phyloP scores from a whole-genome alignment of 1,284 basidiomycete species.

The Naganishia albida region DNA sequence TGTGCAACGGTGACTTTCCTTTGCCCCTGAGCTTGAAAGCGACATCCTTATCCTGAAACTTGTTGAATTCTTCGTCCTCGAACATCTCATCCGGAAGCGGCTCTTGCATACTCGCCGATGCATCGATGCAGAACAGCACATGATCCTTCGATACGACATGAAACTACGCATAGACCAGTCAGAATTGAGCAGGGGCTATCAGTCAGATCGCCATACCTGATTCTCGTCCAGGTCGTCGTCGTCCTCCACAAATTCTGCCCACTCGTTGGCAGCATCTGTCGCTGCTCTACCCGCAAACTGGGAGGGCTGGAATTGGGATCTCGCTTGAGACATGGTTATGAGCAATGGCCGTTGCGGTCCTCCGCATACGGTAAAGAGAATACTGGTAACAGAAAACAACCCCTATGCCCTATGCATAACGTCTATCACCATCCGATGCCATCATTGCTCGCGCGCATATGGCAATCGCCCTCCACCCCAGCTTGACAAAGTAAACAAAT shows the following conservation, averaged over 20 bases:
- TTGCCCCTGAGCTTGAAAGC: constrained; percentile 31
- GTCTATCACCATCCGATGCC: no score
- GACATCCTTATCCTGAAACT: constrained; percentile 21
- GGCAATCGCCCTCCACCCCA: background rate
- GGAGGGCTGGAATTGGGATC: constrained; percentile 19
- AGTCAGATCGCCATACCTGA: constrained; percentile 3
- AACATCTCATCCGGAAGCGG: constrained; percentile 63
- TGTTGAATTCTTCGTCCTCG: constrained; percentile 47
- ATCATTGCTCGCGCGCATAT: background rate
- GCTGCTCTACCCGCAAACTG: constrained; percentile 17
- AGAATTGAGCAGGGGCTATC: background rate
- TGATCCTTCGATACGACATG: constrained; percentile 76
- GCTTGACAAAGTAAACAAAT: background rate
- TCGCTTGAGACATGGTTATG: constrained; percentile 11
- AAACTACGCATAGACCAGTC: constrained; percentile 56
- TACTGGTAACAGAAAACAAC: background rate
- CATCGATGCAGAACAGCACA: constrained; percentile 90
- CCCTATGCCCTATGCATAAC: no score
- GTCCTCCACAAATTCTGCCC: constrained; percentile 29
- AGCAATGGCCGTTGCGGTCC: background rate
- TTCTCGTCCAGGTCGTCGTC: constrained; percentile 30
- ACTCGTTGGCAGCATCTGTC: constrained; percentile 17
- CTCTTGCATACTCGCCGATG: constrained; percentile 81
- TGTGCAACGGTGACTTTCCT: constrained; percentile 55
- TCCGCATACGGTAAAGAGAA: background rate